Conservation (phyloP, 768 basidiomycete species). For the Suillus fuscotomentosus region DNA sequence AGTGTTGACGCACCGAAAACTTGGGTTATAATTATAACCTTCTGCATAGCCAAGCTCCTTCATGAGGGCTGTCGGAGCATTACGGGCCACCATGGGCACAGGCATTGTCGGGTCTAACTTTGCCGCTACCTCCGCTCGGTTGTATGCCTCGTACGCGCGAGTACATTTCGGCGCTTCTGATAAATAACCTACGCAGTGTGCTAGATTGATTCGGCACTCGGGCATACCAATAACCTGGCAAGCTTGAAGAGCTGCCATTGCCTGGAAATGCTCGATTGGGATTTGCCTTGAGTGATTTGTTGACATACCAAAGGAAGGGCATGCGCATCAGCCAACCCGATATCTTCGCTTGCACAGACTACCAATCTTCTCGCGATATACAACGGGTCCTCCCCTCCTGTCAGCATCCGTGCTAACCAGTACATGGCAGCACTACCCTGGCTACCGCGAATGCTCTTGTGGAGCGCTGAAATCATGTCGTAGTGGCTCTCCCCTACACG, state of each 20-base stretch:
- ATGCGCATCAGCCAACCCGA: constrained; percentile 77
- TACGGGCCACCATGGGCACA: constrained; percentile 73
- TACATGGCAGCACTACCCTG: constrained; percentile 80
- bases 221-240: constrained; percentile 79
- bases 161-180: constrained; percentile 84
- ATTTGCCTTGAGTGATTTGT: constrained; percentile 7
- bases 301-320: constrained; percentile 66
- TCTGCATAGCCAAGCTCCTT: constrained; percentile 66
- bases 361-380: constrained; percentile 73
- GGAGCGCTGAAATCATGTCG: constrained; percentile 82
- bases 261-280: constrained; percentile 36
- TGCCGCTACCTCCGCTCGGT: constrained; percentile 61
- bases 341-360: constrained; percentile 83
- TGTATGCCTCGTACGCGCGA: constrained; percentile 76
- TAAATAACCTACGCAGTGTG: constrained; percentile 75
- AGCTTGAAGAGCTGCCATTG: constrained; percentile 59
- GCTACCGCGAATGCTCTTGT: constrained; percentile 79
- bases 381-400: constrained; percentile 77
- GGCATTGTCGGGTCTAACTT: constrained; percentile 49
- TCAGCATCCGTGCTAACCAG: constrained; percentile 85
- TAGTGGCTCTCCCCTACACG: constrained; percentile 74
- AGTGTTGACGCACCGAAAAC: constrained; percentile 42
- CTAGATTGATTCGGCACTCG: constrained; percentile 75
- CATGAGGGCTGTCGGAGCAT: constrained; percentile 74
- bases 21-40: constrained; percentile 64